Conservation (phyloP, 352 stramenopile species). For the Phytophthora cactorum region DNA sequence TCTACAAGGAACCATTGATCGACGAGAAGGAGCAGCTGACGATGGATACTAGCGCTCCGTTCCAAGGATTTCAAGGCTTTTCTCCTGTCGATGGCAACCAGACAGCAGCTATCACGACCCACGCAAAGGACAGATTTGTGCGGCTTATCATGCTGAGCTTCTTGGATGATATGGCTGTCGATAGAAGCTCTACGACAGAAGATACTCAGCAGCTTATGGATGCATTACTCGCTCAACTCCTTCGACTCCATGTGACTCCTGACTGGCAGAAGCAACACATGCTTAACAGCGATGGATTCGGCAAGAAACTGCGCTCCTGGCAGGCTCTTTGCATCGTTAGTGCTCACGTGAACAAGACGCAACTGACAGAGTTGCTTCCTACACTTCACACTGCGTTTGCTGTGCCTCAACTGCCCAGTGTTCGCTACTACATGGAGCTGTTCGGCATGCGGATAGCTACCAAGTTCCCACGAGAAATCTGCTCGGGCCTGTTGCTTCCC, state of each 20-base stretch:
- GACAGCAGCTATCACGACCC: slow-evolving; percentile 29
- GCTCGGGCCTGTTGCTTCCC: slow-evolving; percentile 51
- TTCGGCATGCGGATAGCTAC: slow-evolving; percentile 75
- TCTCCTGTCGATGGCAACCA: slow-evolving; percentile 12
- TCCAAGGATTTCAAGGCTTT: slow-evolving; percentile 36
- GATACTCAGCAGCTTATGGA: slow-evolving; percentile 44
- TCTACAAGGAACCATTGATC: slow-evolving; percentile 84
- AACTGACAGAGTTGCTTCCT: slow-evolving; percentile 26
- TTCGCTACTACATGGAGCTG: slow-evolving; percentile 87
- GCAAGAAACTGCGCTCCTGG: slow-evolving; percentile 77
- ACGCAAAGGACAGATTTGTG: slow-evolving; percentile 71
- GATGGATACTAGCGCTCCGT: slow-evolving; percentile 16
- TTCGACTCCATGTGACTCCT: slow-evolving; percentile 60
- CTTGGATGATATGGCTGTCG: slow-evolving; percentile 58
- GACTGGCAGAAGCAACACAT: slow-evolving; percentile 86
- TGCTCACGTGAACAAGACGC: slow-evolving; percentile 45
- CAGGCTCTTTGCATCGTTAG: slow-evolving; percentile 81
- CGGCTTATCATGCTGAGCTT: slow-evolving; percentile 74
- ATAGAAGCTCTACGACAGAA: slow-evolving; percentile 11
- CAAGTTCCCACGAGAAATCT: slow-evolving; percentile 54
- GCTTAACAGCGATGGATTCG: slow-evolving; percentile 86
- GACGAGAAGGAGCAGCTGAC: slow-evolving; percentile 64
- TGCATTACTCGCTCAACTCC: slow-evolving; percentile 41
- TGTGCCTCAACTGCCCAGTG: slow-evolving; percentile 63
- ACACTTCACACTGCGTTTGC: slow-evolving; percentile 61